Conservation (phyloP, 306 rosid species). For the Quillaja saponaria region DNA sequence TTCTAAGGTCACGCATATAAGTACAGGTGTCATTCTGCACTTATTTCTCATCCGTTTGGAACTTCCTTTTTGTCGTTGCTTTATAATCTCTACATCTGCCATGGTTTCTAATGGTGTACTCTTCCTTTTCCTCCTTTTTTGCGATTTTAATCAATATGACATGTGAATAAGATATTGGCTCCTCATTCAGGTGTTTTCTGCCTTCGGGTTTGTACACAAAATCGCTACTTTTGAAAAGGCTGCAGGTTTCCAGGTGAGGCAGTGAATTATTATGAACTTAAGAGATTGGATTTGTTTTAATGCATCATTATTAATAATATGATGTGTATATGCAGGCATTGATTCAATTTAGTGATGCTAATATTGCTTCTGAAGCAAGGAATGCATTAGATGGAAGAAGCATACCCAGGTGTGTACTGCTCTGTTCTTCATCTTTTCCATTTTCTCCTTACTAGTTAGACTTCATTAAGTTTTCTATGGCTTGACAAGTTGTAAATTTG, state of each 20-base stretch:
- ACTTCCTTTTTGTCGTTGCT: slow-evolving; percentile 38
- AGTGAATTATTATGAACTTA: background rate
- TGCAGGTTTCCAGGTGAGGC: slow-evolving; percentile 85
- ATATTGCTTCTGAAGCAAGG: slow-evolving; percentile 81
- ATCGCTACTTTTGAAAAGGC: slow-evolving; percentile 93
- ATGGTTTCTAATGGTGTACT: slow-evolving; percentile 27
- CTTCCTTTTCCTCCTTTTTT: slow-evolving; percentile 3
- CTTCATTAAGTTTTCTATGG: slow-evolving; percentile 20
- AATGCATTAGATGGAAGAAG: slow-evolving; percentile 92
- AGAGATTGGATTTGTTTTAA: slow-evolving; percentile 19
- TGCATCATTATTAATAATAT: slow-evolving; percentile 12
- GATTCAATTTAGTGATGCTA: slow-evolving; percentile 85
- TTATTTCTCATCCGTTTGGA: slow-evolving; percentile 58
- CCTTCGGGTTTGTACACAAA: slow-evolving; percentile 89
- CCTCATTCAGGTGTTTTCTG: slow-evolving; percentile 75
- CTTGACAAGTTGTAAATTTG: slow-evolving; percentile 1
- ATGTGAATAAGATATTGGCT: slow-evolving; percentile 18
- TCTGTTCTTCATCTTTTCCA: slow-evolving; percentile 15
- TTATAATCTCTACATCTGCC: slow-evolving; percentile 34
- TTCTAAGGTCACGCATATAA: slow-evolving; percentile 77
- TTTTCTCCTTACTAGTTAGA: background rate
- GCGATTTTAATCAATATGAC: slow-evolving; percentile 19
- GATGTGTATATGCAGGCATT: slow-evolving; percentile 58
- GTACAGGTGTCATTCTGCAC: slow-evolving; percentile 94
- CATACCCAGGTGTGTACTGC: slow-evolving; percentile 68